Base-by-base conservation (phyloP, 306 rosid species). In the Quercus bicolor region DNA sequence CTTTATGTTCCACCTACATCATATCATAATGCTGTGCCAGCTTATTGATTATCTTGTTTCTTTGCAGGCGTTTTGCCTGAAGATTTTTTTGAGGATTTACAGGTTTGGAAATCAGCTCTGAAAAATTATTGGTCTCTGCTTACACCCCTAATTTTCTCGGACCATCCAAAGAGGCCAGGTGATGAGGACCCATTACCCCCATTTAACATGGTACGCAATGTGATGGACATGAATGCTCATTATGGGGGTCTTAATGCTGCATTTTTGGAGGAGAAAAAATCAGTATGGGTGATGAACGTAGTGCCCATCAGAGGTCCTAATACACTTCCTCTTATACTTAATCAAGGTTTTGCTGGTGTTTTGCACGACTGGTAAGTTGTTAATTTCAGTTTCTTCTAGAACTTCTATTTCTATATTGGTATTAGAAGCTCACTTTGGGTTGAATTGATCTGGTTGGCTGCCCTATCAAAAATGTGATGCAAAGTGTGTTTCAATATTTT, bases 81-180 rank as follows among this genome's bases (percentile, higher is more conserved):
- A 73, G 97, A 93, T 76, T 93, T 89, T 80, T 89, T 79, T 72
- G 99, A 96, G 78, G 97, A 93, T 76, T 56, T 86, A 23, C 97
- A 90, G 74, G 72, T 88, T 74, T 93, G 93, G 94, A 87, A 91
- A 84, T 80, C 91, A 14, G 89, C 96, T 82, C 83, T 93, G 20
- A 87, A 80, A 48, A 90, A 93, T 72, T 96, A 91, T 80, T 96
- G 99, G 98, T 91, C 99, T 52, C 84, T 96, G 77, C 98, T 96
- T 74, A 91, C 98, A 18, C 99, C 99, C 3, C 84, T 96, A 80
- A 96, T 96, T 83, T 96, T 96, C 90, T 96, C 99, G 52, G 99
- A 96, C 87, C 99, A 96, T 85, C 99, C 99, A 48, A 96, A 96
- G 96, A 93, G 98, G 87, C 99, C 97, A 72, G 99, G 99, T 24